Evolutionary conservation across 805 yeast genomes (phyloP).

Genomic region (Yamadazyma olivae): DNA sequence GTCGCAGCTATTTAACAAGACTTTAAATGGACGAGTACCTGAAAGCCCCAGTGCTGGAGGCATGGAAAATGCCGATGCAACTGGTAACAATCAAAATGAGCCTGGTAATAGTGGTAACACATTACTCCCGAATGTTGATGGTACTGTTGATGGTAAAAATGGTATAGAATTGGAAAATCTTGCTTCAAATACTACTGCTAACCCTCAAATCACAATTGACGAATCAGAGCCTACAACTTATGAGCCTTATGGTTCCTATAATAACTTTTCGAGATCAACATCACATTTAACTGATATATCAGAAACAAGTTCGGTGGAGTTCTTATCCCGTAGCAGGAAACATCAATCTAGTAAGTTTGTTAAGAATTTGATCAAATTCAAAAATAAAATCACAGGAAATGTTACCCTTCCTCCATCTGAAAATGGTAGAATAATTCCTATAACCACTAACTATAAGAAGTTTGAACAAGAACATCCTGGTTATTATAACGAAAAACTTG

Average conservation of each 20-base stretch:
- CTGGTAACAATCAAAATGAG: background rate
- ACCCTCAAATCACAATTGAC: constrained; percentile 22
- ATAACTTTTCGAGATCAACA: constrained; percentile 19
- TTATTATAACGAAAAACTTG: constrained; percentile 13
- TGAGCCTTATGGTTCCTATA: constrained; percentile 11
- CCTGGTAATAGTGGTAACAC: background rate
- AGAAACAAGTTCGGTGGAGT: constrained; percentile 16
- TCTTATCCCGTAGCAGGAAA: constrained; percentile 16
- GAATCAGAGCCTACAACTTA: constrained; percentile 6
- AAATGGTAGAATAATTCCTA: constrained; percentile 76
- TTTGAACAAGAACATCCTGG: constrained; percentile 21
- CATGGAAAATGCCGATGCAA: background rate
- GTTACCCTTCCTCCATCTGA: constrained; percentile 49
- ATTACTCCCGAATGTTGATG: background rate
- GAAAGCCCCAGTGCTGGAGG: too few relatives aligned
- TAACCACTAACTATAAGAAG: constrained; percentile 42
- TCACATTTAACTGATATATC: constrained; percentile 18
- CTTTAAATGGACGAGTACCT: constrained; percentile 11
- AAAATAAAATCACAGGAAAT: constrained; percentile 44
- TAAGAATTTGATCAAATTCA: constrained; percentile 16
- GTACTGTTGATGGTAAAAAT: background rate
- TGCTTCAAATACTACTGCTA: background rate
- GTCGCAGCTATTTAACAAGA: constrained; percentile 58
- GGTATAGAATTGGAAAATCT: background rate
- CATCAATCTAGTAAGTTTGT: constrained; percentile 12